Conservation (phyloP, 2,329 filamentous ascomycete genomes). For the Penicillium sp. region DNA sequence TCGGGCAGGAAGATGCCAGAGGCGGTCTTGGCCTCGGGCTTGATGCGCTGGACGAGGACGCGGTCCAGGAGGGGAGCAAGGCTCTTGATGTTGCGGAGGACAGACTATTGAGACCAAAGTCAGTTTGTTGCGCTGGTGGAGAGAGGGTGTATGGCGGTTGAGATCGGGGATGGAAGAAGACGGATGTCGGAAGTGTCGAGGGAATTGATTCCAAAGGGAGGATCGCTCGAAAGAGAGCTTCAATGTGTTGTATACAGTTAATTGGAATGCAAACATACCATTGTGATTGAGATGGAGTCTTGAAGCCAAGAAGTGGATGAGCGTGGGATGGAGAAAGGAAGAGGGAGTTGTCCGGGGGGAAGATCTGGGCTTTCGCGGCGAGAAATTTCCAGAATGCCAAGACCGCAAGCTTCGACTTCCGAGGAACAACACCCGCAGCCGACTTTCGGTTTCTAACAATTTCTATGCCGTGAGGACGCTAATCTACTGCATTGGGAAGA, state of each 20-base stretch:
- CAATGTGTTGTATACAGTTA: neutral
- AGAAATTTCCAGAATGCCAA: constrained; percentile 52
- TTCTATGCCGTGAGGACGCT: neutral
- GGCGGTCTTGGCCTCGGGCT: constrained; percentile 95
- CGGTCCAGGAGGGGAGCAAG: constrained; percentile 96
- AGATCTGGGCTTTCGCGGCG: constrained; percentile 36
- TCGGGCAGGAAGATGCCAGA: constrained; percentile 97
- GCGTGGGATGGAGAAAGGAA: constrained; percentile 36
- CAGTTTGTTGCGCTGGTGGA: constrained; percentile 5
- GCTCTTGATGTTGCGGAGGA: constrained; percentile 92
- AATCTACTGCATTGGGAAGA: neutral
- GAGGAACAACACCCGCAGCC: constrained; percentile 28
- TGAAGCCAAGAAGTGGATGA: constrained; percentile 26
- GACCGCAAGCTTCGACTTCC: constrained; percentile 38
- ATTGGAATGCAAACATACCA: constrained; percentile 24
- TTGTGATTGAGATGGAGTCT: constrained; percentile 22
- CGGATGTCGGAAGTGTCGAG: neutral
- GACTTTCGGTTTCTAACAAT: constrained; percentile 8
- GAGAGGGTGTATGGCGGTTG: constrained; percentile 1
- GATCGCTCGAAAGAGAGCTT: constrained; percentile 4
- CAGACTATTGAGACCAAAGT: constrained; percentile 38
- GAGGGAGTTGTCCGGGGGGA: constrained; percentile 34
- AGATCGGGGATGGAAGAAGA: neutral
- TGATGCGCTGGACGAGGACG: constrained; percentile 95
- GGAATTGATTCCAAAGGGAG: neutral